A percentile compares a stretch with the other conserved stretches of the same genome.
Evolutionary conservation across 225 moss, liverwort and hornwort genomes (phyloP).

Genomic region (Polytrichum commune): DNA sequence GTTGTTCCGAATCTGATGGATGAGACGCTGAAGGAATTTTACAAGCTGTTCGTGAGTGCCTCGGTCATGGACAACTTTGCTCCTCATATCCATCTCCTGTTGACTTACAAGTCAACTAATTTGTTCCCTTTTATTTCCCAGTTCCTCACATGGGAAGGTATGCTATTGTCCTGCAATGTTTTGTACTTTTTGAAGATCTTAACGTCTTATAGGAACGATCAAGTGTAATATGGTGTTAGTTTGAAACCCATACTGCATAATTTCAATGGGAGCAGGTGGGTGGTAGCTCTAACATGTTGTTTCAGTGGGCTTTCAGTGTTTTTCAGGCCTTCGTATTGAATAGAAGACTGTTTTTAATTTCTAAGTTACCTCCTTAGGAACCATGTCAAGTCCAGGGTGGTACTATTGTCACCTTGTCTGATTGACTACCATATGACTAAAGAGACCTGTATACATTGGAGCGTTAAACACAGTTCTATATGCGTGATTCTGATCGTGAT

Average conservation of each 20-base stretch:
- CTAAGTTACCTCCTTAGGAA: too few relatives aligned
- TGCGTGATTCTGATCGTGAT: too few relatives aligned
- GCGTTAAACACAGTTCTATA: too few relatives aligned
- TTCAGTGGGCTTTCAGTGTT: too few relatives aligned
- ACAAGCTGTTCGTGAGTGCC: constrained; percentile 58
- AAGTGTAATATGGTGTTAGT: neutral
- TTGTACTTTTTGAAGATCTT: neutral
- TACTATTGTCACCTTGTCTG: too few relatives aligned
- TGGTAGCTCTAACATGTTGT: neutral
- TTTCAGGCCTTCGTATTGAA: too few relatives aligned
- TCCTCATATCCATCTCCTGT: constrained; percentile 63
- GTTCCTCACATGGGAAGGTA: constrained; percentile 59
- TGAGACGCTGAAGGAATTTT: constrained; percentile 46
- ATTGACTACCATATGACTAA: too few relatives aligned
- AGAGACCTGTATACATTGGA: too few relatives aligned
- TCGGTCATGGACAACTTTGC: constrained; percentile 47
- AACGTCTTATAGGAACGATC: neutral
- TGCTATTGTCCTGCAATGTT: neutral
- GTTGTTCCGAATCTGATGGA: constrained; percentile 24
- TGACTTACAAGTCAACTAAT: constrained; percentile 47
- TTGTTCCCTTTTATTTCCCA: constrained; percentile 60
- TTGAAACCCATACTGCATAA: too few relatives aligned
- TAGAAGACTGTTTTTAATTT: too few relatives aligned
- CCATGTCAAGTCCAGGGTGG: neutral
- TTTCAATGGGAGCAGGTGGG: neutral